Percentiles rank a stretch among this genome's conserved stretches.
phyloP scores from a whole-genome alignment of 257 asterid species.

The Avicennia marina region DNA sequence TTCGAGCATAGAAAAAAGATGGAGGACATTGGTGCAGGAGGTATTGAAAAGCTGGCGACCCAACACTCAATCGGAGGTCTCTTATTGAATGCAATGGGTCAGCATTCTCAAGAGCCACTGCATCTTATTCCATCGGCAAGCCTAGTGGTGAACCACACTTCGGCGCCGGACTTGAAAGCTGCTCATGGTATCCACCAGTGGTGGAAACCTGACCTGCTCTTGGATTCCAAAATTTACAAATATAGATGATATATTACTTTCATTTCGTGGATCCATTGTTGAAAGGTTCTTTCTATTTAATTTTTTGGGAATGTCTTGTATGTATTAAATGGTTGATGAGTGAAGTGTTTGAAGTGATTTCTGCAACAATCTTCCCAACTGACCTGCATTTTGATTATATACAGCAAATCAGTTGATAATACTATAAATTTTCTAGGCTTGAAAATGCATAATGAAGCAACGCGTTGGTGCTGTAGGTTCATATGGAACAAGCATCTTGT shows the following conservation, averaged over 20 bases:
- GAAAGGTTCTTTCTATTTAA: no score
- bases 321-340: no score
- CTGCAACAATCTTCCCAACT: no score
- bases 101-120: conserved; percentile 63
- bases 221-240: conserved; percentile 46
- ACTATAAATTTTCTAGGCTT: no score
- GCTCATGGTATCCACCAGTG: conserved; percentile 97
- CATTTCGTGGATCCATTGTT: no score
- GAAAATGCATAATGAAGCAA: no score
- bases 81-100: conserved; percentile 50
- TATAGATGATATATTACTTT: conserved; percentile 13
- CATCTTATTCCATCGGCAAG: conserved; percentile 89
- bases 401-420: no score
- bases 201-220: conserved; percentile 65
- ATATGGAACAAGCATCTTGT: no score
- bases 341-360: no score
- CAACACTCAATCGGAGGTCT: conserved; percentile 76
- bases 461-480: no score
- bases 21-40: conserved; percentile 76
- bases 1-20: conserved; percentile 75
- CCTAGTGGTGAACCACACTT: conserved; percentile 43
- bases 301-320: no score
- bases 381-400: no score
- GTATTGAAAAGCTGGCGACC: conserved; percentile 65
- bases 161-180: conserved; percentile 45